Evolutionary conservation across 352 stramenopile genomes (phyloP).

Genomic region (Phytophthora sansomeana): DNA sequence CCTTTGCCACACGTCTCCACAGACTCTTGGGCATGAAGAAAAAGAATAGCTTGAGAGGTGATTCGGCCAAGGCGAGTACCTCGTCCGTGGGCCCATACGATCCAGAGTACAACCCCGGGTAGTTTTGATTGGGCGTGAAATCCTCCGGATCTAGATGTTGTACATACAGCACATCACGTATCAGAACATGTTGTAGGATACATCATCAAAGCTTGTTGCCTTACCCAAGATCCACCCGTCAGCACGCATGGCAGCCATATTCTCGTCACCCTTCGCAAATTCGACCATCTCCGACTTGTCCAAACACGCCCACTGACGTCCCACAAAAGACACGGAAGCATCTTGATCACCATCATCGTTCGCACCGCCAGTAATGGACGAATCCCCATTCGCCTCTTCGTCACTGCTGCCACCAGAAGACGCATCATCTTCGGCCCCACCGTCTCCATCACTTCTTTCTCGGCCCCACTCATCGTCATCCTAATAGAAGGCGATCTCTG

Average conservation of each 20-base stretch:
- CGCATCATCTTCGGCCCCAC: no score
- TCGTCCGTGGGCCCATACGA: neutral
- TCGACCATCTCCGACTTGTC: neutral
- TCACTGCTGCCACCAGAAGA: no score
- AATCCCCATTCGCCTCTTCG: no score
- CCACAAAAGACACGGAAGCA: no score
- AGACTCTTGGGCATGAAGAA: conserved; percentile 16
- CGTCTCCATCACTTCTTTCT: no score
- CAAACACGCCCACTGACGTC: no score
- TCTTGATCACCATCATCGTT: no score
- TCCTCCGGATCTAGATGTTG: neutral
- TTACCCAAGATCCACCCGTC: conserved; percentile 3
- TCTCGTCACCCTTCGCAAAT: neutral
- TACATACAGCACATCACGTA: neutral
- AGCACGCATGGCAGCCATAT: conserved; percentile 7
- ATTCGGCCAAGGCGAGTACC: conserved; percentile 1
- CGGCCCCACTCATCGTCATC: no score
- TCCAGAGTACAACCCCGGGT: neutral
- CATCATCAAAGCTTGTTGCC: conserved; percentile 1
- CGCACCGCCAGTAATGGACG: no score
- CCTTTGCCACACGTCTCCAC: neutral
- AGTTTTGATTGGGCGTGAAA: neutral
- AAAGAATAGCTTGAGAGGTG: conserved; percentile 7
- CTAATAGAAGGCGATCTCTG: no score
- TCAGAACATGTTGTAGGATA: conserved; percentile 14